Percentiles rank a stretch among this genome's conserved stretches.
phyloP scores from a whole-genome alignment of 371 early-diverging fungal species.

The Mortierella sp. region DNA sequence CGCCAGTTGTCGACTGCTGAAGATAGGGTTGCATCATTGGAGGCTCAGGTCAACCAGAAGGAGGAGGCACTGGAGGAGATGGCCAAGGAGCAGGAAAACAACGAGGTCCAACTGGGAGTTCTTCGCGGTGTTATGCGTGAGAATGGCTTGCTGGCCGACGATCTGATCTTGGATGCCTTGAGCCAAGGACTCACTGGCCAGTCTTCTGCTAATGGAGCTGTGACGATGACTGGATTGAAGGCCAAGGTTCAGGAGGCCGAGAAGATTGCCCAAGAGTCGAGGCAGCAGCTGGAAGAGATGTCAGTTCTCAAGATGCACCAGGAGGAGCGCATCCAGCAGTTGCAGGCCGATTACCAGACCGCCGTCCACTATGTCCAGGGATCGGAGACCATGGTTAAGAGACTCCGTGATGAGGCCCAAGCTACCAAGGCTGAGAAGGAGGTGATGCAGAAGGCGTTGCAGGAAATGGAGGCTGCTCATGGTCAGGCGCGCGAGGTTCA shows the following conservation, averaged over 20 bases:
- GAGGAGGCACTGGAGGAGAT: slow-evolving; percentile 68
- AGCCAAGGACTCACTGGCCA: slow-evolving; percentile 26
- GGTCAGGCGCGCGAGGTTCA: slow-evolving; percentile 28
- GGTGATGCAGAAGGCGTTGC: slow-evolving; percentile 13
- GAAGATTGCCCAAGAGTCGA: slow-evolving; percentile 26
- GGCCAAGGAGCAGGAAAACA: slow-evolving; percentile 69
- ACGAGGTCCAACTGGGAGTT: slow-evolving; percentile 74
- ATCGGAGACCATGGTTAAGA: slow-evolving; percentile 51
- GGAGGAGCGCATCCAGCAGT: slow-evolving; percentile 46
- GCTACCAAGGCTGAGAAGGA: slow-evolving; percentile 35
- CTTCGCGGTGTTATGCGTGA: slow-evolving; percentile 72
- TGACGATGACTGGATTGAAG: slow-evolving; percentile 33
- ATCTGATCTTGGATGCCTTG: slow-evolving; percentile 50
- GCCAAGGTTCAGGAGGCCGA: slow-evolving; percentile 31
- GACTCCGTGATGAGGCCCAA: slow-evolving; percentile 54
- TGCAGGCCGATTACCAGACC: slow-evolving; percentile 58
- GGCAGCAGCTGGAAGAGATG: slow-evolving; percentile 29
- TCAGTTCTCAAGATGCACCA: slow-evolving; percentile 35
- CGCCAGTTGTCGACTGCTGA: slow-evolving; percentile 65
- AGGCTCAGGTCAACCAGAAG: slow-evolving; percentile 62
- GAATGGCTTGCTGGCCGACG: slow-evolving; percentile 59
- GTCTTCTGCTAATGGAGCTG: slow-evolving; percentile 5
- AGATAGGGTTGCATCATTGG: slow-evolving; percentile 67
- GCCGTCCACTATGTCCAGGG: slow-evolving; percentile 59
- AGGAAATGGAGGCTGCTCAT: slow-evolving; percentile 27